Conservation (phyloP, 2,329 filamentous ascomycete species). For the Sphaerostilbella broomeana region DNA sequence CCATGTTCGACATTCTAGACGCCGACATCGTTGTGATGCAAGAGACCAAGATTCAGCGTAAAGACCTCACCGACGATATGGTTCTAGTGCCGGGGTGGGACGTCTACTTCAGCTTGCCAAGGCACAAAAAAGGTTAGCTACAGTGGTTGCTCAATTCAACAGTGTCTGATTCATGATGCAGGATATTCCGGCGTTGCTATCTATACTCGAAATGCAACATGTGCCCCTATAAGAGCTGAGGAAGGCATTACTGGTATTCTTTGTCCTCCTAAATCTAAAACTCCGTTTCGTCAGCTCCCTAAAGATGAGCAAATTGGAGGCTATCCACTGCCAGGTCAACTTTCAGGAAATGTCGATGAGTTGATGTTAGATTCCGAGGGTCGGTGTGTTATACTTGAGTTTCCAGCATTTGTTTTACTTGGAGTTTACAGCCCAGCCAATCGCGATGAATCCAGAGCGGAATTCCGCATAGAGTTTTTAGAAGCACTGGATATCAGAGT, state of each 20-base stretch:
- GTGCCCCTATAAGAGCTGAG: slow-evolving; percentile 81
- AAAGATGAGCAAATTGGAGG: slow-evolving; percentile 75
- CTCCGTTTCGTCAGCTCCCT: slow-evolving; percentile 68
- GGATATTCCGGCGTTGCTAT: slow-evolving; percentile 95
- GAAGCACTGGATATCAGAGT: slow-evolving; percentile 74
- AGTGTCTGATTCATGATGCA: slow-evolving; percentile 28
- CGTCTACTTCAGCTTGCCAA: slow-evolving; percentile 88
- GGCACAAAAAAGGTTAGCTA: slow-evolving; percentile 94
- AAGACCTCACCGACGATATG: slow-evolving; percentile 92
- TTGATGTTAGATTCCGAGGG: slow-evolving; percentile 79
- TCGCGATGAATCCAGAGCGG: slow-evolving; percentile 73
- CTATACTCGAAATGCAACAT: slow-evolving; percentile 82
- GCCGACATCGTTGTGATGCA: slow-evolving; percentile 93
- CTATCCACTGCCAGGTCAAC: slow-evolving; percentile 67
- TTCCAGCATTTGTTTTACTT: slow-evolving; percentile 88
- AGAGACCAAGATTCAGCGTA: slow-evolving; percentile 91
- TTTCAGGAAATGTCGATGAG: slow-evolving; percentile 59
- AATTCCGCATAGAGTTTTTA: slow-evolving; percentile 76
- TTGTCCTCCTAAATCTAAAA: slow-evolving; percentile 63
- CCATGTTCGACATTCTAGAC: slow-evolving; percentile 91
- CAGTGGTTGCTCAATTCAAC: too few species aligned
- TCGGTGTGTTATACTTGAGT: slow-evolving; percentile 84
- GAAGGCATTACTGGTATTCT: slow-evolving; percentile 87
- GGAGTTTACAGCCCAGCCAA: slow-evolving; percentile 90
- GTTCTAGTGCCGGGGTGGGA: slow-evolving; percentile 93